Evolutionary conservation across 1,284 basidiomycete genomes (phyloP), one percentile per base, ranked within the genome.

Genomic region (Anthracocystis setariae): DNA sequence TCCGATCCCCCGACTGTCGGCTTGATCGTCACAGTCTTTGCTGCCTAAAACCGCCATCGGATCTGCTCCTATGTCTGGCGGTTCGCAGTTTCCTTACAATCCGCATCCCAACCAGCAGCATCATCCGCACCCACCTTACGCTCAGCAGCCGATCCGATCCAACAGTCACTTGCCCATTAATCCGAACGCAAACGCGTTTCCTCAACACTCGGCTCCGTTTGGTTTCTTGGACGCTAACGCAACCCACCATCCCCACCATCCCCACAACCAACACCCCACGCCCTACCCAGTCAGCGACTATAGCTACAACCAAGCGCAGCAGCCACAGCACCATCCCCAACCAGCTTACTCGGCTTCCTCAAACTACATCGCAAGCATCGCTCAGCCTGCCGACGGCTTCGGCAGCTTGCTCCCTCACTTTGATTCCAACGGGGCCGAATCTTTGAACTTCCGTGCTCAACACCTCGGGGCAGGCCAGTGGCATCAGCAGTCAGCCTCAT

Each of bases 41-140:
- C 35, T 32, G 21, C 23, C 20, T 35, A n/a, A 33, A 35, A 39
- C 37, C 35, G 55, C 55, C 29, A 29, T 29, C 29, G 37, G 24
- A 46, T 65, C 62, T 29, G 55, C 55, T 56, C 56, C 54, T 38
- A 68, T 68, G 65, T 68, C 65, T 40, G 54, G 58, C 33, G 65
- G 65, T 29, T 46, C 54, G 50, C 56, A 66, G 15, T 33, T 51
- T 40, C 56, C 63, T 47, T 55, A 54, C 38, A 40, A 37, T 32
- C 35, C 23, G 18, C 63, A 66, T 38, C 47, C 24, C 29, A 39
- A 53, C 35, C 43, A 54, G 35, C 45, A 53, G 42, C 43, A 42
- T 37, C 32, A 52, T 18, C 42, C 35, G 27, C 23, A 42, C 42
- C 42, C 29, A 20, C n/a, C 44, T 7, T 47, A 42, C 15, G 18